Percentiles rank a stretch among this genome's conserved stretches.
phyloP scores from a whole-genome alignment of 768 basidiomycete species.

The Boletus pseudopeckii region DNA sequence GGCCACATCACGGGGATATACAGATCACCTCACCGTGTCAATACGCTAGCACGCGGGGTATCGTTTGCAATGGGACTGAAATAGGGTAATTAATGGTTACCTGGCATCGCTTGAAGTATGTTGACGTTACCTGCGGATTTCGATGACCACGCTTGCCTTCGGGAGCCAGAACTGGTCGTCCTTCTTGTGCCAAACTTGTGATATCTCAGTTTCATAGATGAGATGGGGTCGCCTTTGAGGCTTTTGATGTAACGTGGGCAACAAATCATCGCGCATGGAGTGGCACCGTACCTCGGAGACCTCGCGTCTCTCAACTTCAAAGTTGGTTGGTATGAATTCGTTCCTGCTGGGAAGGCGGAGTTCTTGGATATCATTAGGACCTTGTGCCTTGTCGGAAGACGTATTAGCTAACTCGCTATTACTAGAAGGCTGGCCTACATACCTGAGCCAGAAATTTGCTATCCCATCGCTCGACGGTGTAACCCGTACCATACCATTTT shows the following conservation, averaged over 20 bases:
- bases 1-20: neutral
- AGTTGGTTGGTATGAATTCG: conserved; percentile 83
- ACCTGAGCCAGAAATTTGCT: conserved; percentile 58
- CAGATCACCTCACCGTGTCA: conserved; percentile 54
- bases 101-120: neutral
- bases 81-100: neutral
- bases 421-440: conserved; percentile 2
- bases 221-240: conserved; percentile 72
- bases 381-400: conserved; percentile 48
- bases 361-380: conserved; percentile 60
- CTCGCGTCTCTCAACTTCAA: conserved; percentile 78
- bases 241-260: conserved; percentile 37
- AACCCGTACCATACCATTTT: conserved; percentile 91
- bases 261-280: neutral
- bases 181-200: conserved; percentile 92
- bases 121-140: conserved; percentile 61
- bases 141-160: conserved; percentile 73
- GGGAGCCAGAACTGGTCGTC: conserved; percentile 97
- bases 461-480: conserved; percentile 69
- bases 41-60: conserved; percentile 66
- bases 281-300: conserved; percentile 50
- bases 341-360: conserved; percentile 82
- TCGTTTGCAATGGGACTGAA: conserved; percentile 54
- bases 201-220: conserved; percentile 66
- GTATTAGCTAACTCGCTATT: neutral